These are phyloP conservation scores for Cardamine chenopodiifolia DNA, from an alignment of 345 rosid genomes.

Conservation along the genomic window DNA sequence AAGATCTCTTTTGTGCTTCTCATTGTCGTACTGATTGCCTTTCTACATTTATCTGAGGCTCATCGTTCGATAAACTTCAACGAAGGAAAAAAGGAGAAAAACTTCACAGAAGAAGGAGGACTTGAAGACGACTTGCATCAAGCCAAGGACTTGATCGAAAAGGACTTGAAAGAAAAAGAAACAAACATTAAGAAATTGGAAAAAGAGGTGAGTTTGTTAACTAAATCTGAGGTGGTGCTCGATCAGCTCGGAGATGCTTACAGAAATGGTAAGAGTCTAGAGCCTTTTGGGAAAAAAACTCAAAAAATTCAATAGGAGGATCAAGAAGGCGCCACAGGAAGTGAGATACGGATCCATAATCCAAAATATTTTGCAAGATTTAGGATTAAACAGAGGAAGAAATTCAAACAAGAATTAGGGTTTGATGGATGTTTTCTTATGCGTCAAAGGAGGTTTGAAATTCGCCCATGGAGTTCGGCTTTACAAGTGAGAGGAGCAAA, in stretches of 20 bases:
- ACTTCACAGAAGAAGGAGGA: not conserved
- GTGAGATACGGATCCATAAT: slow-evolving; percentile 12
- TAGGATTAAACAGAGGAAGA: slow-evolving; percentile 35
- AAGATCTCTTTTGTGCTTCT: slow-evolving; percentile 31
- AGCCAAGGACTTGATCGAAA: slow-evolving; percentile 26
- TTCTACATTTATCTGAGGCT: slow-evolving; percentile 32
- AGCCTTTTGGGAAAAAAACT: slow-evolving; percentile 15
- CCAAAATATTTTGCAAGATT: slow-evolving; percentile 30
- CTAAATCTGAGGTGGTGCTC: slow-evolving; percentile 10
- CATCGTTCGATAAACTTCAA: not conserved
- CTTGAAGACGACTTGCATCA: slow-evolving; percentile 10
- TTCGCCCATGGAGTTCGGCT: slow-evolving; percentile 23
- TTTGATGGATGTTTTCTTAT: slow-evolving; percentile 20
- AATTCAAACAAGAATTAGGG: slow-evolving; percentile 1
- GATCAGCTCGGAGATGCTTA: slow-evolving; percentile 28
- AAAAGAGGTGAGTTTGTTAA: slow-evolving; percentile 10
- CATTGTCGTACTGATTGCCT: slow-evolving; percentile 15
- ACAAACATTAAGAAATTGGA: slow-evolving; percentile 17
- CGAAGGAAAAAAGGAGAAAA: not conserved
- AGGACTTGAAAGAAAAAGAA: slow-evolving; percentile 26
- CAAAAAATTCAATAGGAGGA: slow-evolving; percentile 28
- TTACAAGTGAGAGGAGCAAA: slow-evolving; percentile 35
- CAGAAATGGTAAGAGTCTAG: slow-evolving; percentile 21
- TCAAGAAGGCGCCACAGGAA: not conserved
- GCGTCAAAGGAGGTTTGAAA: slow-evolving; percentile 23